Base-by-base conservation (phyloP, 129 eudicot species). In the Tagetes erecta region DNA sequence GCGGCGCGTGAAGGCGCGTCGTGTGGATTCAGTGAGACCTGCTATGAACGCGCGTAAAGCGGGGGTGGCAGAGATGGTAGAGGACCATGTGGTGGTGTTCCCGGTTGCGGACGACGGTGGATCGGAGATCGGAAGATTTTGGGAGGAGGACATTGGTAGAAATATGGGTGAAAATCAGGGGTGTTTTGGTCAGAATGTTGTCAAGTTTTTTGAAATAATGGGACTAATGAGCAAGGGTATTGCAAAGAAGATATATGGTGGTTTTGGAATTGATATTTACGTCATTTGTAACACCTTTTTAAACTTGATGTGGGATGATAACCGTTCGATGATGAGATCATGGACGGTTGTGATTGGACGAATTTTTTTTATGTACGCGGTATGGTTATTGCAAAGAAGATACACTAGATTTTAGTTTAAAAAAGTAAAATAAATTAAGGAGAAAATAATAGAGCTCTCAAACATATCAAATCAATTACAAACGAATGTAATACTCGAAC, bases 1-100 rank as follows among this genome's bases (percentile, higher is more conserved):
- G 14, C 88, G 95, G 57, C 83, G 86, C 41, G 88, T 68, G 70
- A 81, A 67, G 64, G 90, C 89, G 80, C 78, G 84, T 42, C 87
- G 82, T 3, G 82, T 64, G 2, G 84, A 78, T 5, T 76, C 89
- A 39, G 82, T 72, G 69, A 78, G 58, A 40, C 92, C 86, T 9
- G 82, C 7, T 35, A 73, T 5, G 62, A 89, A 89, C 33, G 84
- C 46, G 53, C 85, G 86, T 67, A 89, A 38, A 71, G 96, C 85
- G 2, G 91, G 96, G 11, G 83, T 64, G 44, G 83, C 79, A 80
- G 76, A 30, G 55, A 82, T 13, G 64, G 74, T 40, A 39, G 81
- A 14, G 27, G 84, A 72, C 76, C 78, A 65, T 59, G 77, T 53
- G 83, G 73, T 65, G 10, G 55, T 71, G 41, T 20, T 20, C 27